Percentiles rank a stretch among this genome's conserved stretches.
Conservation (phyloP, 805 yeast genomes). For the Candida suzukii region DNA sequence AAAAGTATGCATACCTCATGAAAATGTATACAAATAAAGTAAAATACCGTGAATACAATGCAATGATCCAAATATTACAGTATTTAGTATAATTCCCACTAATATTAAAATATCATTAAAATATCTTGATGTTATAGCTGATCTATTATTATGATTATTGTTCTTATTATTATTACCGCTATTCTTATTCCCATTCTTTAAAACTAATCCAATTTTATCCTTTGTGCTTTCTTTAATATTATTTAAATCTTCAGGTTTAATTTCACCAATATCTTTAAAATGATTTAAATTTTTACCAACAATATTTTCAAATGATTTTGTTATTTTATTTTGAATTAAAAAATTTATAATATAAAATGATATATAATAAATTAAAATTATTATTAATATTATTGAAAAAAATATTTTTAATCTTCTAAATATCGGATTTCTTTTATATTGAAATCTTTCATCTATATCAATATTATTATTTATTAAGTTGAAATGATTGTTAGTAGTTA, state of each 20-base stretch:
- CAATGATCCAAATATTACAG: conserved; percentile 13
- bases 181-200: too few species aligned
- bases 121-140: conserved; percentile 6
- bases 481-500: too few species aligned
- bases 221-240: too few species aligned
- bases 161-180: conserved; percentile 8
- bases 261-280: neutral
- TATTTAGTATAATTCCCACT: conserved; percentile 12
- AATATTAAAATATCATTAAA: conserved; percentile 11
- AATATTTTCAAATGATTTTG: neutral
- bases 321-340: conserved; percentile 7
- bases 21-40: conserved; percentile 6
- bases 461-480: too few species aligned
- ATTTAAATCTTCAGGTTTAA: conserved; percentile 2
- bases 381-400: neutral
- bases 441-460: neutral
- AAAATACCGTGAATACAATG: conserved; percentile 13
- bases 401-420: neutral
- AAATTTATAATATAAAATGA: neutral
- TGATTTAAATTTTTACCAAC: neutral
- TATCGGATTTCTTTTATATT: neutral
- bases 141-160: too few species aligned
- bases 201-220: too few species aligned
- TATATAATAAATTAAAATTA: neutral
- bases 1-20: too few species aligned